Conservation (phyloP, 371 early-diverging fungal genomes). For the Amoeboradix gromovi region DNA sequence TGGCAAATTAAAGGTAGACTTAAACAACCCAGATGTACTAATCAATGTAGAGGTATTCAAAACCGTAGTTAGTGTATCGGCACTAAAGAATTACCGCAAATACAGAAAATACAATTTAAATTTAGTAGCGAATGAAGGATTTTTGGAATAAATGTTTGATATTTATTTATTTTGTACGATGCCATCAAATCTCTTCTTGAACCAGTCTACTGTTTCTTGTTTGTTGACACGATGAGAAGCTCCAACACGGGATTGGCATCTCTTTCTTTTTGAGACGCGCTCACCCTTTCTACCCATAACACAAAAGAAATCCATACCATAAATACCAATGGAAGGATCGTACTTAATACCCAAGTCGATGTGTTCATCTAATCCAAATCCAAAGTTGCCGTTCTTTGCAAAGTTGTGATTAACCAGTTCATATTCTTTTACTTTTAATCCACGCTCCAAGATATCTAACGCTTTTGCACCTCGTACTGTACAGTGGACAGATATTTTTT, state of each 20-base stretch:
- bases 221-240: slow-evolving; percentile 73
- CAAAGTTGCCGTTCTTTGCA: slow-evolving; percentile 95
- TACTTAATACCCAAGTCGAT: slow-evolving; percentile 99
- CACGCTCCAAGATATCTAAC: slow-evolving; percentile 87
- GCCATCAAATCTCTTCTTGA: slow-evolving; percentile 24
- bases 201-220: slow-evolving; percentile 38
- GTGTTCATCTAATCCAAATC: slow-evolving; percentile 99
- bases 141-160: not conserved
- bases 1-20: not conserved
- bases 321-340: slow-evolving; percentile 83
- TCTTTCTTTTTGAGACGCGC: slow-evolving; percentile 89
- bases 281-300: slow-evolving; percentile 92
- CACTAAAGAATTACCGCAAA: not conserved
- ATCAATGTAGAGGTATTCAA: not conserved
- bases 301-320: slow-evolving; percentile 83
- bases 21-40: not conserved
- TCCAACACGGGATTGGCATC: slow-evolving; percentile 57
- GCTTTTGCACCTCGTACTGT: slow-evolving; percentile 90
- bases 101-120: not conserved
- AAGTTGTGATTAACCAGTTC: slow-evolving; percentile 86
- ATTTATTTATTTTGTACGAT: slow-evolving; percentile 7
- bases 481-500: slow-evolving; percentile 97
- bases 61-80: not conserved
- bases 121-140: not conserved
- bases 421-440: slow-evolving; percentile 98